Conservation (phyloP, 805 yeast species). For the Saccharomycopsis sp. region DNA sequence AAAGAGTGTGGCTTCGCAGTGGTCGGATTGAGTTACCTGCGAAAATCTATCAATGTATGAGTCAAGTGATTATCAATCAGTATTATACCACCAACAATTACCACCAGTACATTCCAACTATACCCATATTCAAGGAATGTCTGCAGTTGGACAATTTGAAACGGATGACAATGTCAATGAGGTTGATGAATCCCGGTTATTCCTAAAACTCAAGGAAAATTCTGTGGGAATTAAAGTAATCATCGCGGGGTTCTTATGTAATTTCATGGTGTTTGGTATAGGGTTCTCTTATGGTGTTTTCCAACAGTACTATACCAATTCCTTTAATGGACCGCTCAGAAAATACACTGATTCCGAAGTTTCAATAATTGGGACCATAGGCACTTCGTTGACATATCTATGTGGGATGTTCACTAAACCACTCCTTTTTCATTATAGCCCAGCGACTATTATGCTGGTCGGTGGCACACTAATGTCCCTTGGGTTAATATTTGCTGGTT, state of each 20-base stretch:
- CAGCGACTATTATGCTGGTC: conserved; percentile 25
- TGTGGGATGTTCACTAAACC: conserved; percentile 26
- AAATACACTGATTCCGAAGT: conserved; percentile 26
- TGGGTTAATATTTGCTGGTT: conserved; percentile 29
- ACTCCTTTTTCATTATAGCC: conserved; percentile 22
- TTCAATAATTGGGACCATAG: conserved; percentile 31
- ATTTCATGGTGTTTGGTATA: conserved; percentile 33
- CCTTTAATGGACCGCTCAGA: conserved; percentile 27
- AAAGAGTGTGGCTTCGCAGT: too few species aligned
- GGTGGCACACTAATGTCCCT: conserved; percentile 28
- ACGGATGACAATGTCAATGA: too few species aligned
- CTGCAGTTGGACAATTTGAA: too few species aligned
- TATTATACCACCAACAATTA: too few species aligned
- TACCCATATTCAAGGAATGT: too few species aligned
- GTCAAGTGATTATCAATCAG: too few species aligned
- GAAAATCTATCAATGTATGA: too few species aligned
- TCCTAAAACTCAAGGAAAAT: neutral
- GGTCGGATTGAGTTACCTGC: too few species aligned
- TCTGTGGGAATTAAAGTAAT: neutral
- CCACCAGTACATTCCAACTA: too few species aligned
- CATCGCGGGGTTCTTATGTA: conserved; percentile 24
- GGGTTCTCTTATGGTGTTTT: conserved; percentile 34
- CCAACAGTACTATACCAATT: conserved; percentile 30
- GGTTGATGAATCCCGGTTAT: too few species aligned
- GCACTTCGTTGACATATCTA: conserved; percentile 29